phyloP scores from a whole-genome alignment of 1,284 basidiomycete species.

The Erythrobasidium hasegawianum region DNA sequence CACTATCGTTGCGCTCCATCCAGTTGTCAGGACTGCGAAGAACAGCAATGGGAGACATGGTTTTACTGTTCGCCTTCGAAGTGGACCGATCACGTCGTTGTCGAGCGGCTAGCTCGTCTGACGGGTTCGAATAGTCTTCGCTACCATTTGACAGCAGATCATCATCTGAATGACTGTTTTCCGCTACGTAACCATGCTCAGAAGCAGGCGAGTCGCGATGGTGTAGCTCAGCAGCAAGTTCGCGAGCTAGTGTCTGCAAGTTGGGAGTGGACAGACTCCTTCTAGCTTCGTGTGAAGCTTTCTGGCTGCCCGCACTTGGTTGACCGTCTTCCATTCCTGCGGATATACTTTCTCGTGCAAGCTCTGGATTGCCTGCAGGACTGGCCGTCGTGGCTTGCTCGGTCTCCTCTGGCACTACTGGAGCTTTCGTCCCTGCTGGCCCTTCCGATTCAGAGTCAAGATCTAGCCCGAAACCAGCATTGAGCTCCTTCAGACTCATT shows the following conservation, averaged over 20 bases:
- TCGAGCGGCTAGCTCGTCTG: conserved; percentile 21
- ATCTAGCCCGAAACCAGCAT: conserved; percentile 18
- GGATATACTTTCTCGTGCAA: too few species aligned
- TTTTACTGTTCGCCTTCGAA: not conserved
- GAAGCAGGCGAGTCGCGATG: not conserved
- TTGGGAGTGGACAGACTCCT: conserved; percentile 26
- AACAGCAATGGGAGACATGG: not conserved
- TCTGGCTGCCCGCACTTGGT: too few species aligned
- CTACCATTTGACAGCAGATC: conserved; percentile 3
- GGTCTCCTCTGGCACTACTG: too few species aligned
- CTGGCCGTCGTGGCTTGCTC: too few species aligned
- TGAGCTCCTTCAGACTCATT: conserved; percentile 2
- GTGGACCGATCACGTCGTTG: conserved; percentile 13
- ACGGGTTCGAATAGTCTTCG: conserved; percentile 31
- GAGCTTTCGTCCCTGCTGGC: too few species aligned
- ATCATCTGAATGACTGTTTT: not conserved
- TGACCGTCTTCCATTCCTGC: too few species aligned
- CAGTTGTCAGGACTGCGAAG: conserved; percentile 21
- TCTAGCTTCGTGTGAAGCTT: conserved; percentile 3
- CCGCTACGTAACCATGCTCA: not conserved
- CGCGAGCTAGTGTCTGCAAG: conserved; percentile 4
- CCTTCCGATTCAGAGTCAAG: conserved; percentile 1
- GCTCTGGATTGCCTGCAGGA: too few species aligned
- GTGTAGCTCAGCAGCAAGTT: not conserved
- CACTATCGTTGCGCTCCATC: conserved; percentile 6